Evolutionary conservation across 1,284 basidiomycete genomes (phyloP), one percentile per base, ranked within the genome.

Genomic region (Cutaneotrichosporon cutaneum): DNA sequence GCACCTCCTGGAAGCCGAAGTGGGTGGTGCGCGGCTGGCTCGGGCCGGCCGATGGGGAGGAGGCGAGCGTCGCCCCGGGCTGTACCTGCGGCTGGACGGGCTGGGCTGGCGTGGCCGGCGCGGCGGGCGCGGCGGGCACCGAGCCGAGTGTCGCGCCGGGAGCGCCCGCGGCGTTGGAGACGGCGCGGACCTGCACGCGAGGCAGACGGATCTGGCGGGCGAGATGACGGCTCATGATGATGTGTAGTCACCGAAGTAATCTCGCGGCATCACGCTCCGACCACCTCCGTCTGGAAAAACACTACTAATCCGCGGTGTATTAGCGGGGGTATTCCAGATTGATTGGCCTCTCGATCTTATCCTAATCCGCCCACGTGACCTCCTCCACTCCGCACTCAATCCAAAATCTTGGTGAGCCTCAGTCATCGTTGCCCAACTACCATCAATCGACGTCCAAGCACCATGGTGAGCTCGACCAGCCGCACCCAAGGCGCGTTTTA

Each of bases 1-100:
- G 87, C 13, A 97, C 87, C 6, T 87, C 89, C 80, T 84, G 86
- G 84, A 92, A 96, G n/a, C 94, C 94, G 75, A 97, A 97, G 57
- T 95, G 94, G 1, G 92, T 85, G 3, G 87, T 90, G 62, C 74
- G 78, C 11, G 58, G 53, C 18, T n/a, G 21, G 32, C 52, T 39
- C 10, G 52, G 32, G 13, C 30, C 30, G 18, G 51, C 27, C 2
- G 54, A 16, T 3, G 60, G 33, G 2, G 60, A 58, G 5, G 59
- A 48, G 5, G n/a, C 60, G 51, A 11, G 63, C 36, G n/a, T 56
- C 30, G 30, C 30, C 5, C 30, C 30, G 30, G 30, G 5, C 30
- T n/a, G 39, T 7, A 4, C 16, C 18, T 42, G 39, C 3, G 39
- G 39, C 18, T 2, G 18, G 18, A 14, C 35, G 11, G 35, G 35